Evolutionary conservation across 495 filamentous ascomycete species (phyloP).

Genomic region (Chaetomium tenue): DNA sequence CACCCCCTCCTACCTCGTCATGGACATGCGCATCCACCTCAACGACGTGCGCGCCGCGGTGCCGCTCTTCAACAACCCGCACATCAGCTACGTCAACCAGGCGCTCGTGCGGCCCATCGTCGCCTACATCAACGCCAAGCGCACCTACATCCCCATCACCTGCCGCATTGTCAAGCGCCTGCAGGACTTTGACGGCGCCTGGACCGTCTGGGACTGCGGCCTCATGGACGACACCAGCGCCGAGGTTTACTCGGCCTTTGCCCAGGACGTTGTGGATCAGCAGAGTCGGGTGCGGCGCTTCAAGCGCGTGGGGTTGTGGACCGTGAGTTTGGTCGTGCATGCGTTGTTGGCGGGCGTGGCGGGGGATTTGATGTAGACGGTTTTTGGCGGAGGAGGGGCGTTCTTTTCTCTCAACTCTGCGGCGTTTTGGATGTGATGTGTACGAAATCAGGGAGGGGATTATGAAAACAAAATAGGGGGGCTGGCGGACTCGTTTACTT

Average conservation of each 20-base stretch:
- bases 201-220: constrained; percentile 91
- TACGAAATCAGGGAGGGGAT: not conserved
- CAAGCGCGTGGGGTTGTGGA: constrained; percentile 97
- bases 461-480: constrained; percentile 4
- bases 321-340: constrained; percentile 82
- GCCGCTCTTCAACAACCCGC: constrained; percentile 77
- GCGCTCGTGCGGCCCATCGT: constrained; percentile 94
- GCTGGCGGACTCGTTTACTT: not conserved
- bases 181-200: constrained; percentile 89
- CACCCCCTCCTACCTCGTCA: constrained; percentile 70
- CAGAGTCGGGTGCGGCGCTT: constrained; percentile 80
- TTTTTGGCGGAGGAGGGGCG: not conserved
- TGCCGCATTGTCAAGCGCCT: constrained; percentile 88
- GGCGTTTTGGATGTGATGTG: not conserved
- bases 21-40: constrained; percentile 86
- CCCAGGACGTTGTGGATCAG: constrained; percentile 80
- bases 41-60: constrained; percentile 90
- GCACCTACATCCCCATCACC: constrained; percentile 89
- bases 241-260: constrained; percentile 92
- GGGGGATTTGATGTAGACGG: constrained; percentile 61
- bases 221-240: constrained; percentile 94
- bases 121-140: constrained; percentile 94
- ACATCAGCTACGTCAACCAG: constrained; percentile 93
- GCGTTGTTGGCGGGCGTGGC: constrained; percentile 95
- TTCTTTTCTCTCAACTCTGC: not conserved